phyloP scores from a whole-genome alignment of 331 rosid genomes.

The Stylosanthes scabra region DNA sequence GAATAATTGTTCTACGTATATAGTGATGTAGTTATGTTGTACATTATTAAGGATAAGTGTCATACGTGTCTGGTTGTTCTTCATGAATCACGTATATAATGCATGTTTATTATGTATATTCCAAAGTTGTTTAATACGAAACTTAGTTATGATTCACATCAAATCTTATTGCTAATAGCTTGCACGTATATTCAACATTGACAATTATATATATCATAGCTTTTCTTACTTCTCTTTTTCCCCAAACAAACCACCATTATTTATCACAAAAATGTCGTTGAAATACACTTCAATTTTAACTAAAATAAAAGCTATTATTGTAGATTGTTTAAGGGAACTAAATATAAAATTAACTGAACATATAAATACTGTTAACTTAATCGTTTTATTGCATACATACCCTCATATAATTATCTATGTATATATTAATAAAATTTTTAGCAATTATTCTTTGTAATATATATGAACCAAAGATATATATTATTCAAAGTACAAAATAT shows the following conservation, averaged over 20 bases:
- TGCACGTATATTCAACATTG: conserved; percentile 28
- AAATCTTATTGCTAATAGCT: neutral
- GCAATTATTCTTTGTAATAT: neutral
- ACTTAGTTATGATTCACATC: neutral
- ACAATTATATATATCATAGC: neutral
- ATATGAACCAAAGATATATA: neutral
- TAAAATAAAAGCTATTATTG: too few species aligned
- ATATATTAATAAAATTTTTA: neutral
- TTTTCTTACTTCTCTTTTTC: too few species aligned
- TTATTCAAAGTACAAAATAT: too few species aligned
- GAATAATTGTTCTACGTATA: too few species aligned
- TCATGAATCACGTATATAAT: neutral
- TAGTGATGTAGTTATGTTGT: too few species aligned
- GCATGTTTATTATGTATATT: neutral
- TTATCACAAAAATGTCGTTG: too few species aligned
- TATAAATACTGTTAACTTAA: too few species aligned
- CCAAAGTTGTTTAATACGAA: neutral
- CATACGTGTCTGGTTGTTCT: neutral
- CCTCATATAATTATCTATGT: too few species aligned
- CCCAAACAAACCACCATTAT: too few species aligned
- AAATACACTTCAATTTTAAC: too few species aligned
- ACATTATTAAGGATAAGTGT: neutral
- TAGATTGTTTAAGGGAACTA: too few species aligned
- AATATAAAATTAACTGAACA: too few species aligned
- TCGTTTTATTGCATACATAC: neutral